phyloP scores from a whole-genome alignment of 1,284 basidiomycete species.

The Gomphus sp. region DNA sequence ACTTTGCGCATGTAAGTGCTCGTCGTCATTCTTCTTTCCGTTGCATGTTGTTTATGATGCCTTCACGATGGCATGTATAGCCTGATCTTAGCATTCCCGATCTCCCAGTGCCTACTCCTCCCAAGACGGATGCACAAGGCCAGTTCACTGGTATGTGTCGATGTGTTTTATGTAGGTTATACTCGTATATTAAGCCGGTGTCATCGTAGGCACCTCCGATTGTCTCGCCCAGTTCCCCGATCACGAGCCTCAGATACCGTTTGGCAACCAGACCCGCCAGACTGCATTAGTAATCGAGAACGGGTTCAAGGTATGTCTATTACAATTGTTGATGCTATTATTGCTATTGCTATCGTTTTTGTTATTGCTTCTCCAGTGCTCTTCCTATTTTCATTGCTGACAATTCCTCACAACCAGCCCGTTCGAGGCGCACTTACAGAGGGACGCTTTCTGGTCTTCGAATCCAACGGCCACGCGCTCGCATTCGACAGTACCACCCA shows the following conservation, averaged over 20 bases:
- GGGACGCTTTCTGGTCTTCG: constrained; percentile 18
- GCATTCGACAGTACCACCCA: not conserved
- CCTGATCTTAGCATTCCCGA: constrained; percentile 9
- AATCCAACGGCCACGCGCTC: constrained; percentile 14
- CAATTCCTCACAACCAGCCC: not conserved
- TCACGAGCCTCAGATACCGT: constrained; percentile 4
- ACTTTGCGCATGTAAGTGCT: constrained; percentile 15
- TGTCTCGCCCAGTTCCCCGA: constrained; percentile 5
- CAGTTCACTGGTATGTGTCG: constrained; percentile 4
- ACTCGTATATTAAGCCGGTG: not conserved
- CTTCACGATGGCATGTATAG: not conserved
- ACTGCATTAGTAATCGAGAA: constrained; percentile 12
- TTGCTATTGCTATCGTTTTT: too few relatives aligned
- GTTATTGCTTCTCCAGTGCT: too few relatives aligned
- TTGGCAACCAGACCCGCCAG: constrained; percentile 7
- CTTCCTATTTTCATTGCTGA: too few relatives aligned
- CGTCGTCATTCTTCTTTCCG: not conserved
- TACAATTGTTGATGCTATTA: too few relatives aligned
- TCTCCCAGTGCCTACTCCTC: not conserved
- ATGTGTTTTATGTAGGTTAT: not conserved
- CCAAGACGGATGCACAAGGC: constrained; percentile 13
- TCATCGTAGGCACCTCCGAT: constrained; percentile 2
- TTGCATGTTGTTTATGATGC: not conserved
- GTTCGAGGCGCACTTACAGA: constrained; percentile 16
- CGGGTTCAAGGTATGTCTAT: constrained; percentile 15